These are phyloP conservation scores for Fraxinus dipetala DNA, from an alignment of 305 asterid species.

Conservation along the genomic window DNA sequence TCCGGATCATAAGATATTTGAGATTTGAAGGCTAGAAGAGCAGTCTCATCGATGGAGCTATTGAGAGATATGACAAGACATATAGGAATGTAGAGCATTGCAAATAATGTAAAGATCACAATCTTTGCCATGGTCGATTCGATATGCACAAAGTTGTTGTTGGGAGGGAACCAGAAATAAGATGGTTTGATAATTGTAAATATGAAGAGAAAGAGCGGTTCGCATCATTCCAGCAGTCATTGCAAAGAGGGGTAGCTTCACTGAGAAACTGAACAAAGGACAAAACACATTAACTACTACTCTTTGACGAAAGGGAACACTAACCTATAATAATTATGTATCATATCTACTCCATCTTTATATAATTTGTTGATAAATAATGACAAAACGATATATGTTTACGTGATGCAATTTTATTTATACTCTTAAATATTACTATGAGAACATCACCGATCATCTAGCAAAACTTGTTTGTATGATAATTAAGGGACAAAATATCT, in stretches of 20 bases:
- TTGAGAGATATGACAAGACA: not conserved
- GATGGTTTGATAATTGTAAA: not conserved
- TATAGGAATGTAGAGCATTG: not conserved
- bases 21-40: slow-evolving; percentile 18
- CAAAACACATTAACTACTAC: not conserved
- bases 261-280: not conserved
- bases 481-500: not conserved
- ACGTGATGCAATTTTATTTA: not conserved
- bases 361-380: not conserved
- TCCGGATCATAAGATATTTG: not conserved
- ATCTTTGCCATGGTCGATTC: not conserved
- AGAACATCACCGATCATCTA: not conserved
- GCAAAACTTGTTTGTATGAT: not conserved
- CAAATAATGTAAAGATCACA: not conserved
- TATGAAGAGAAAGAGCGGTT: not conserved
- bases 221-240: not conserved
- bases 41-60: not conserved
- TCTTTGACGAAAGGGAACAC: not conserved
- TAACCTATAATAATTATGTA: not conserved
- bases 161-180: not conserved
- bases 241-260: not conserved
- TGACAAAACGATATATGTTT: not conserved
- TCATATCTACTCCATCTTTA: not conserved
- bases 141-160: not conserved
- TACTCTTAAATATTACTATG: not conserved